Evolutionary conservation across 805 yeast species (phyloP).

Genomic region (Yarrowia yakushimensis): DNA sequence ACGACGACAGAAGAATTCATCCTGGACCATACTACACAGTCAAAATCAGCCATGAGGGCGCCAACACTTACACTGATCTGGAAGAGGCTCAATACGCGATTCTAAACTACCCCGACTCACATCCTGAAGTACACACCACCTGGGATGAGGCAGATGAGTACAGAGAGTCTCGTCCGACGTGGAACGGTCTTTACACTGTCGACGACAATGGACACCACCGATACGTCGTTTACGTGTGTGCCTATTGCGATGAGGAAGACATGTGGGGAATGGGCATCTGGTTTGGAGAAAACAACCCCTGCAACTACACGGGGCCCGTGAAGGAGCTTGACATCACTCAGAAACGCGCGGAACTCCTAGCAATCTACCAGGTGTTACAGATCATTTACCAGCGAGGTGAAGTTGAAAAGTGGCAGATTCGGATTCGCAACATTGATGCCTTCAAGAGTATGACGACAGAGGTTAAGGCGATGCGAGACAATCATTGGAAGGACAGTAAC

Average conservation of each 20-base stretch:
- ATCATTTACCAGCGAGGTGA: not conserved
- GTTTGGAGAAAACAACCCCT: conserved; percentile 11
- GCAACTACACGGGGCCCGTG: not conserved
- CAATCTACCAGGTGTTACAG: not conserved
- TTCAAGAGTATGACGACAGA: not conserved
- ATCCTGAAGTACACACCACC: not conserved
- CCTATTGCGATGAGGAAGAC: not conserved
- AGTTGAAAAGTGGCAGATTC: not conserved
- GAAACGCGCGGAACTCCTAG: not conserved
- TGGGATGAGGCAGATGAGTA: not conserved
- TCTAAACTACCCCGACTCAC: not conserved
- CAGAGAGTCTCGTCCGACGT: not conserved
- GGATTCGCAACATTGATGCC: not conserved
- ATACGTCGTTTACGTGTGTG: not conserved
- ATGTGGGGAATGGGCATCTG: not conserved
- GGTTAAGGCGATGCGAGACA: not conserved
- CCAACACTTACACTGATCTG: not conserved
- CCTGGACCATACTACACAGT: not conserved
- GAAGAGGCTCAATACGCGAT: not conserved
- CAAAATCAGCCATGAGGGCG: not conserved
- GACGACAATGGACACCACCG: not conserved
- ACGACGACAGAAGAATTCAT: not conserved
- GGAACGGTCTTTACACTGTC: not conserved
- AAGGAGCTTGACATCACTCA: not conserved
- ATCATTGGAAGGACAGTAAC: not conserved